Evolutionary conservation across 1,284 basidiomycete genomes (phyloP), one percentile per base, ranked within the genome.

Genomic region (Cryptococcus wingfieldii): DNA sequence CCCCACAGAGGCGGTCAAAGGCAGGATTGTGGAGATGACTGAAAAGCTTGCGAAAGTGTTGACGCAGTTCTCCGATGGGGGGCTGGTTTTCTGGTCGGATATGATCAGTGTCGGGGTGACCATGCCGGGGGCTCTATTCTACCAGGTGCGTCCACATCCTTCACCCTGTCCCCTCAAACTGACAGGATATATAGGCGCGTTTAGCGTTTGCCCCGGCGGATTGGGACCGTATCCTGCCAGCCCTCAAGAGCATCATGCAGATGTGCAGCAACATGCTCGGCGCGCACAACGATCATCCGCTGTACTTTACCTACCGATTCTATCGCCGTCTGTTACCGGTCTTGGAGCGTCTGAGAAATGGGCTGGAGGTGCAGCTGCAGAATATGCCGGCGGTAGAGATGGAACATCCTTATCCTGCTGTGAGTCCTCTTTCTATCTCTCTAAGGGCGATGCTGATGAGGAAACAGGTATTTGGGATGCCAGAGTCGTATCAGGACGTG

Each of bases 61-160:
- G 39, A 38, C 25, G 5, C 19, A 34, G 27, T 23, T 51, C n/a
- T 19, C 41, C 12, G 39, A 19, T 12, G 39, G 14, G 25, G 48
- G 42, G 28, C 31, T 51, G 28, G 28, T 43, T n/a, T 51, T 43
- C 28, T 51, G 50, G 50, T 51, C 50, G 16, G 50, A 51, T 10
- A 43, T 28, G 25, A 27, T 31, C 38, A 31, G 39, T 18, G 23
- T 39, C 16, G 50, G 50, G 9, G 42, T 51, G 3, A 42, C 50
- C n/a, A 27, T 51, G 27, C 42, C 50, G 5, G 50, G 50, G 9
- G 39, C 34, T 8, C 16, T 51, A 28, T 43, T 51, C 42, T 51
- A 51, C 41, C 41, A 51, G 41, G 50, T 51, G 39, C 9, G 50
- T 44, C 13, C 13, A 28, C n/a, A 10, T 46, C 25, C 6, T 47